These are phyloP conservation scores for Apiosordaria backusii DNA, from an alignment of 495 filamentous ascomycete species.

Conservation along the genomic window DNA sequence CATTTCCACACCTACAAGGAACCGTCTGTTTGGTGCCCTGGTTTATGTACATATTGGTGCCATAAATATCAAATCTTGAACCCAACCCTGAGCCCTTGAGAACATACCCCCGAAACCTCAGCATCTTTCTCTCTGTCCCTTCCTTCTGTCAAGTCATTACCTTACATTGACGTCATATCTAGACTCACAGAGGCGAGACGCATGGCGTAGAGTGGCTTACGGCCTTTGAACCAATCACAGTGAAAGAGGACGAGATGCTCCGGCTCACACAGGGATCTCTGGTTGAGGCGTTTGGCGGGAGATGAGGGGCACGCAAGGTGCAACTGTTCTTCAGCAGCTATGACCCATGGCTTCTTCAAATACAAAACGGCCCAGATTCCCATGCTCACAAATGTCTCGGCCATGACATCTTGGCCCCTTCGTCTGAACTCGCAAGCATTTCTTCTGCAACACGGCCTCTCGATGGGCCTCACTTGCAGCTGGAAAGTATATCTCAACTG, in stretches of 20 bases:
- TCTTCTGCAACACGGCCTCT: neutral
- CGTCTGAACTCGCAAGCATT: neutral
- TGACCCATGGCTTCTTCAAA: too few species aligned
- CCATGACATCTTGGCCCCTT: neutral
- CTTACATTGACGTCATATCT: neutral
- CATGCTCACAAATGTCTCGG: neutral
- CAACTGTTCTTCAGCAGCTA: neutral
- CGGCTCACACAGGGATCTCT: neutral
- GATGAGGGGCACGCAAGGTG: neutral
- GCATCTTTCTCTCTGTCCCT: neutral
- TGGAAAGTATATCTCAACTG: neutral
- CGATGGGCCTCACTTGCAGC: neutral
- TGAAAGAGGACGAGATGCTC: neutral
- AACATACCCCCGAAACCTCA: neutral
- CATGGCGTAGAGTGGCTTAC: neutral
- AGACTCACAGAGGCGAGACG: neutral
- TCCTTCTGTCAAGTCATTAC: neutral
- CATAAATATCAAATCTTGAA: neutral
- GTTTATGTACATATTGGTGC: neutral
- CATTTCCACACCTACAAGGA: neutral
- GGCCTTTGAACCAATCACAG: neutral
- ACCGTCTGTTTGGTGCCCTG: neutral
- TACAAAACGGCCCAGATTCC: too few species aligned
- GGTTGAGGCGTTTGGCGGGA: neutral
- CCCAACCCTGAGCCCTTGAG: neutral